Evolutionary conservation across 345 rosid species (phyloP).

Genomic region (Salix caprea): DNA sequence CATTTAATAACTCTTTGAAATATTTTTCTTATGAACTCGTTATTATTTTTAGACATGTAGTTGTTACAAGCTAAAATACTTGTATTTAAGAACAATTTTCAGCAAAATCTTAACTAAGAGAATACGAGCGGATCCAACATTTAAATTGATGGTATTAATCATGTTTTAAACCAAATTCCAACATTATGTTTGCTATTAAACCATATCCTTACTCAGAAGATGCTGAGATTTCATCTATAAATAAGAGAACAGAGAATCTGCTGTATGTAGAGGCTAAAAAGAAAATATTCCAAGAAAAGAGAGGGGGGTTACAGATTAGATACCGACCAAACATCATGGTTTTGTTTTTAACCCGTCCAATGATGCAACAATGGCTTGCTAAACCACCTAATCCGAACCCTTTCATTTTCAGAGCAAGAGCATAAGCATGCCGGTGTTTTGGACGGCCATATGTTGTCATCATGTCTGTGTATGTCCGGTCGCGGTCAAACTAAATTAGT

Average conservation of each 20-base stretch:
- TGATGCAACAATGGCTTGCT: conserved; percentile 34
- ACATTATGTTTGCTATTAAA: too few relatives aligned
- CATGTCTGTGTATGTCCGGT: conserved; percentile 2
- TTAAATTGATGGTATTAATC: too few relatives aligned
- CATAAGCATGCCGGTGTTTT: conserved; percentile 22
- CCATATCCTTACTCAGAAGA: neutral
- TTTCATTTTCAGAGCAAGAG: neutral
- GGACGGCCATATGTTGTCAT: conserved; percentile 27
- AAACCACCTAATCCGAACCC: conserved; percentile 27
- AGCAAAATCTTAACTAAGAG: too few relatives aligned
- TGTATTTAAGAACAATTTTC: too few relatives aligned
- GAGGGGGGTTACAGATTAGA: conserved; percentile 29
- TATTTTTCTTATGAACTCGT: too few relatives aligned
- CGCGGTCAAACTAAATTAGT: conserved; percentile 1
- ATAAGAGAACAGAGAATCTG: neutral
- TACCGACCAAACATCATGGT: conserved; percentile 48
- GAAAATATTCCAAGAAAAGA: neutral
- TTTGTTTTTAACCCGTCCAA: conserved; percentile 21
- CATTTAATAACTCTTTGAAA: too few relatives aligned
- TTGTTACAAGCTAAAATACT: too few relatives aligned
- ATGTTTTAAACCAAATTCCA: too few relatives aligned
- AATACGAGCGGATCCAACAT: too few relatives aligned
- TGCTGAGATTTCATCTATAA: neutral
- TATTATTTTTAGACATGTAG: too few relatives aligned
- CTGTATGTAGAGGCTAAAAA: neutral